Conservation (phyloP, 1,284 basidiomycete species). For the Tilletia caries region DNA sequence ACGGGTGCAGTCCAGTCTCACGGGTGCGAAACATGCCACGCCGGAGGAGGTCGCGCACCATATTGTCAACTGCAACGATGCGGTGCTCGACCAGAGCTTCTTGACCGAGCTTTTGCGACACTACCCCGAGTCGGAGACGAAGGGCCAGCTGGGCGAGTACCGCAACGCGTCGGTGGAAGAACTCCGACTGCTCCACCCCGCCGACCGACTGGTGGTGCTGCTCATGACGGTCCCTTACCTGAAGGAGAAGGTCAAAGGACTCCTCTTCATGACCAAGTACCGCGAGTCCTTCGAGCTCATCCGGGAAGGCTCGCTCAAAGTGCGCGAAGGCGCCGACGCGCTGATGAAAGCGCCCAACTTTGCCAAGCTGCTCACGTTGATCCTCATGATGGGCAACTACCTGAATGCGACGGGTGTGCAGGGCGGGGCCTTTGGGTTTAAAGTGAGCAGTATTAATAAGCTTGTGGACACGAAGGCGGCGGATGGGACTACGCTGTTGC, state of each 20-base stretch:
- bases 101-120: constrained; percentile 49
- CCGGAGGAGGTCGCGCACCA: constrained; percentile 52
- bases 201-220: constrained; percentile 94
- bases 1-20: constrained; percentile 26
- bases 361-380: constrained; percentile 55
- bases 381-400: constrained; percentile 92
- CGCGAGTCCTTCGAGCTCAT: constrained; percentile 47
- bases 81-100: constrained; percentile 50
- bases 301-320: constrained; percentile 32
- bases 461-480: constrained; percentile 92
- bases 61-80: constrained; percentile 50
- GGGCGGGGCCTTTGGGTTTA: constrained; percentile 95
- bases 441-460: constrained; percentile 96
- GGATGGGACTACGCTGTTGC: constrained; percentile 80
- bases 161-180: constrained; percentile 82
- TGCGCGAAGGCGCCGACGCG: constrained; percentile 43
- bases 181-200: constrained; percentile 79
- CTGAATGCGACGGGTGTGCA: constrained; percentile 96
- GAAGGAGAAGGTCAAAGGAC: constrained; percentile 83
- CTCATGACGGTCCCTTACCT: constrained; percentile 92
- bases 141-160: constrained; percentile 60
- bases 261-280: constrained; percentile 68
- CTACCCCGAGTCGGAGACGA: constrained; percentile 52
- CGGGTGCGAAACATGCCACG: constrained; percentile 45
- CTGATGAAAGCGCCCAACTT: constrained; percentile 48